Evolutionary conservation across 2,329 filamentous ascomycete genomes (phyloP), one percentile per base, ranked within the genome.

Genomic region (Fusarium floridanum): DNA sequence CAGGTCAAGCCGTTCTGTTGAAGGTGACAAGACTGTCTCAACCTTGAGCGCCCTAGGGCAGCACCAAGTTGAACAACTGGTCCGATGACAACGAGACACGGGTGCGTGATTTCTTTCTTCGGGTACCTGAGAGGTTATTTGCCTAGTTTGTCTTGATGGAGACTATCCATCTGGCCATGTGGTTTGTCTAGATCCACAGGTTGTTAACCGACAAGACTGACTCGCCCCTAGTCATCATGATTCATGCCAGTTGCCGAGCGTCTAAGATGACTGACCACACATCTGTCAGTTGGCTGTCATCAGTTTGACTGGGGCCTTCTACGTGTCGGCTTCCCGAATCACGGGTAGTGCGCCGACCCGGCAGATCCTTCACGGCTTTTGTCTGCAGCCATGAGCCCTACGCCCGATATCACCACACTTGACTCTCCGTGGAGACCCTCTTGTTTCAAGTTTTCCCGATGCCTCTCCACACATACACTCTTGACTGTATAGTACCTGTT

Each of bases 11-110:
- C 20, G 9, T 14, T 32, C 17, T 3, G 43, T 20, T 32, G 17
- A 29, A 22, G 39, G 48, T 62, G 50, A 37, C 43, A 61, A 62
- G 32, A 70, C 55, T 66, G 61, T 76, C 64, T 76, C 68, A 68
- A 64, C 61, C 61, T 64, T 66, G 67, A 67, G 61, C 53, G 53
- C 17, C 43, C 2, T 41, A 37, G 32, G 11, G 34, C 22, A 61
- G 22, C 34, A 48, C 20, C 20, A 55, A 62, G 17, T 39, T 56
- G 57, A 57, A 20, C 20, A 62, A 39, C 62, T 68, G 45, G 27
- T 12, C 36, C 2, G 22, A 37, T 27, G 22, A 39, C 29, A 39
- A 39, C 56, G 37, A 59, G 34, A 48, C 34, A 34, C n/a, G 32
- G 11, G 8, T 41, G 29, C 16, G 56, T 71, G 63, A 61, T 56